Percentiles rank a stretch among this genome's conserved stretches.
phyloP scores from a whole-genome alignment of 352 stramenopile genomes.

The Pythium coloratum region DNA sequence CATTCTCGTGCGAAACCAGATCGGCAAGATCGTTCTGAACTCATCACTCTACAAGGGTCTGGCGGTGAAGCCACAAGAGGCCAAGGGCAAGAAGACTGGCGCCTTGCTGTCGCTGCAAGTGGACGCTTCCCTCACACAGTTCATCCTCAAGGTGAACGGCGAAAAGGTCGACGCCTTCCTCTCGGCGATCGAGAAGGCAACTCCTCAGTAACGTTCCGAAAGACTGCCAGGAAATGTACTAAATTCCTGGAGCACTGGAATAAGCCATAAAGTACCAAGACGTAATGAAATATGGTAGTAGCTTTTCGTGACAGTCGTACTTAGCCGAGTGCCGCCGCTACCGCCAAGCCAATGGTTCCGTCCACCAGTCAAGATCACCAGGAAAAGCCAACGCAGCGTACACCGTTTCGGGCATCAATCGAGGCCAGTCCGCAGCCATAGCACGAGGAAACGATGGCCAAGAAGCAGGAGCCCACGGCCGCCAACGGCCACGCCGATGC shows the following conservation, averaged over 20 bases:
- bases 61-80: conserved; percentile 54
- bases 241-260: not conserved
- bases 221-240: conserved; percentile 16
- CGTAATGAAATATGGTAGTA: conserved; percentile 7
- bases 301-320: conserved; percentile 19
- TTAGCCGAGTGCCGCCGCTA: conserved; percentile 10
- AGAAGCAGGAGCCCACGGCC: conserved; percentile 12
- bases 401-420: conserved; percentile 30
- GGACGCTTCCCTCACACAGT: conserved; percentile 58
- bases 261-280: not conserved
- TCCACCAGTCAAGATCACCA: conserved; percentile 34
- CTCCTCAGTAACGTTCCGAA: conserved; percentile 22
- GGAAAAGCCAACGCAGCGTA: conserved; percentile 8
- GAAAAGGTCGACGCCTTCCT: conserved; percentile 68
- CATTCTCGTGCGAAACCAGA: conserved; percentile 82
- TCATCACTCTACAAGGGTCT: conserved; percentile 80
- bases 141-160: conserved; percentile 75
- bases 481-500: conserved; percentile 10
- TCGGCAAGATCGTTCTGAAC: conserved; percentile 88
- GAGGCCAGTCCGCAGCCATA: not conserved
- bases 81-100: conserved; percentile 79
- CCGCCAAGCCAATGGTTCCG: conserved; percentile 21
- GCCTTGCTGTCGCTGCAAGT: conserved; percentile 67
- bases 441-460: conserved; percentile 24
- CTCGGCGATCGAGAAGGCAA: conserved; percentile 42